Evolutionary conservation across 2,329 filamentous ascomycete species (phyloP), one percentile per base, ranked within the genome.

Genomic region (Aphanocladium album): DNA sequence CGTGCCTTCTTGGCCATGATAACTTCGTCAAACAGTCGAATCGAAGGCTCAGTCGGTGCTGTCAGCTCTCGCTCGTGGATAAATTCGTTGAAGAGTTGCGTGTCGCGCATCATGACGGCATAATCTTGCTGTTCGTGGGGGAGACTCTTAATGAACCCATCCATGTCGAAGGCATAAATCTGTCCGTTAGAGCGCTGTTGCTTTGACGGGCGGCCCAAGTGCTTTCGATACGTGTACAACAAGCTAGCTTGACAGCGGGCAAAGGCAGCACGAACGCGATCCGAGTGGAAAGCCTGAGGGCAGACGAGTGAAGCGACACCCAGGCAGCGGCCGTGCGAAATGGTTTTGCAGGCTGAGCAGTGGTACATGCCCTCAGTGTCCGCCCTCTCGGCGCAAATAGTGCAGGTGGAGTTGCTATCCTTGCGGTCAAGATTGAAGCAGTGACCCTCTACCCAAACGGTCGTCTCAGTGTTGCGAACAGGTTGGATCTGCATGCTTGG

Each of bases 401-500:
- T 85, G 72, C 90, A 95, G 6, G 80, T 78, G 0, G 83, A 84
- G 43, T 80, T 79, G 16, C 76, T 76, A 66, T 93, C 89, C 17
- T 80, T 77, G 1, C 78, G 69, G 57, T 80, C 79, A 79, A 85
- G 89, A 62, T 87, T 83, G 75, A 95, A 84, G 73, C 89, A 93
- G 75, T 95, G 90, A 0, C 90, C 90, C 72, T 95, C 90, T 1
- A 91, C 88, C 90, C 90, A 95, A 52, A 91, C 86, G 0, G 83
- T 90, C 1, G 86, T 90, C 52, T 92, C 89, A 0, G 89, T 91
- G 69, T 93, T 91, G 51, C 80, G 80, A 8, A 93, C 90, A 1
- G 89, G 89, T 68, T 93, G 89, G 63, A 92, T 83, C 62, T 91
- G 83, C 83, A 92, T 89, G 67, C 87, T 89, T 39, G 91, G 90